Percentiles rank a stretch among this genome's conserved stretches.
These are phyloP conservation scores for Pythium sukuiense DNA, from an alignment of 352 stramenopile species.

Conservation along the genomic window DNA sequence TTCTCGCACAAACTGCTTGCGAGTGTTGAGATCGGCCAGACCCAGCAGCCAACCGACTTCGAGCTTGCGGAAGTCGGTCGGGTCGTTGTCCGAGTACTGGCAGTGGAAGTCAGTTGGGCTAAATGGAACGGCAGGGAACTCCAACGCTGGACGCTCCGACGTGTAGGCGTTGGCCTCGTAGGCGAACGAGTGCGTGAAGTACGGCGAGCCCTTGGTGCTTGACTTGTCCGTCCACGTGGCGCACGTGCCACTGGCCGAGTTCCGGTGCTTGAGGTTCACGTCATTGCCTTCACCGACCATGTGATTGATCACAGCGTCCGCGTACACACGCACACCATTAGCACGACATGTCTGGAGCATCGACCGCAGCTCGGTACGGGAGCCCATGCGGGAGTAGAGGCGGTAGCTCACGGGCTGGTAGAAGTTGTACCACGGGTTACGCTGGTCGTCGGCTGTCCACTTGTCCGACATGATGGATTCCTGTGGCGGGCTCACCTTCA, in stretches of 20 bases:
- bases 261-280: slow-evolving; percentile 21
- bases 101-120: slow-evolving; percentile 68
- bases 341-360: slow-evolving; percentile 68
- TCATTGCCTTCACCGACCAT: slow-evolving; percentile 34
- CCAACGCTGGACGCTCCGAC: slow-evolving; percentile 38
- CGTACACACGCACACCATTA: slow-evolving; percentile 57
- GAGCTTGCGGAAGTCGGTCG: slow-evolving; percentile 39
- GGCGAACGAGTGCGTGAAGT: slow-evolving; percentile 37
- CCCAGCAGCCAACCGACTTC: slow-evolving; percentile 46
- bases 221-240: slow-evolving; percentile 23
- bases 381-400: slow-evolving; percentile 52
- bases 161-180: slow-evolving; percentile 50
- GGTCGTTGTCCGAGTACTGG: slow-evolving; percentile 40
- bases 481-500: slow-evolving; percentile 67
- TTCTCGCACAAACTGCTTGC: slow-evolving; percentile 55
- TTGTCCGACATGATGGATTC: slow-evolving; percentile 49
- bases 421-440: slow-evolving; percentile 68
- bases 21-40: slow-evolving; percentile 57
- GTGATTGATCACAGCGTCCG: slow-evolving; percentile 31
- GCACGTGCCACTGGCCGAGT: slow-evolving; percentile 22
- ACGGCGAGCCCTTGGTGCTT: slow-evolving; percentile 22
- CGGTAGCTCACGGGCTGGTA: slow-evolving; percentile 69
- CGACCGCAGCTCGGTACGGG: slow-evolving; percentile 43
- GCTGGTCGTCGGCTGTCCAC: slow-evolving; percentile 36
- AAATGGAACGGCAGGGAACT: slow-evolving; percentile 64